Evolutionary conservation across 2,329 filamentous ascomycete species (phyloP), one percentile per base, ranked within the genome.

Genomic region (Raffaelea arxii): DNA sequence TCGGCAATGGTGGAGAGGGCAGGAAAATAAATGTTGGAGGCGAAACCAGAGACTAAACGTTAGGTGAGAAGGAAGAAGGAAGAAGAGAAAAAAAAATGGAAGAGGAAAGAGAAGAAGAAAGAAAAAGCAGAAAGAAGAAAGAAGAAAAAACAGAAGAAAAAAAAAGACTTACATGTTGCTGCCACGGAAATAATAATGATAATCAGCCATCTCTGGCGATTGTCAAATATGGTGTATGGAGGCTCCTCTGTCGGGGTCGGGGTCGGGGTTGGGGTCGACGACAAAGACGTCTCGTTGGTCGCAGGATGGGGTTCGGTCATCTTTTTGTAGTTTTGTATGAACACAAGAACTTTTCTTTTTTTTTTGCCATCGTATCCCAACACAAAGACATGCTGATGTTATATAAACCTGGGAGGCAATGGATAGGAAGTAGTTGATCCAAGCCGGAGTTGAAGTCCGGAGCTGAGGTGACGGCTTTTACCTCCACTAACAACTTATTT

Each of bases 1-100:
- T 52, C 43, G 1, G 67, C 59, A 11, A 72, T 56, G 3, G 63
- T 55, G 12, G 64, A 64, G 23, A 71, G 57, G 6, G 67, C 66
- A 2, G 69, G 68, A 44, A 70, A 71, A 53, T 70, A 78, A 37
- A 81, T 75, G 54, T 79, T 80, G 48, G 75, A 77, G 0, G 75
- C 76, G 57, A 77, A 70, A 3, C 75, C 75, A 2, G 74, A 78
- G 50, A 78, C 65, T 54, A 75, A 71, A 53, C 9, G 71, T 71
- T 6, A 21, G 37, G 21, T 11, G 7, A 11, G 11, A 7, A 12
- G 36, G 36, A 18, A 11, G 10, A 38, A 7, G 37, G 21, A 9
- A 23, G 11, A 23, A 11, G 6, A 9, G 37, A 22, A 23, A 11
- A 6, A 12, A 21, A 16, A n/a, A 40, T 10, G 12, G 35, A 7